phyloP scores from a whole-genome alignment of 2,329 filamentous ascomycete species.

The Diaporthe aspalathi region DNA sequence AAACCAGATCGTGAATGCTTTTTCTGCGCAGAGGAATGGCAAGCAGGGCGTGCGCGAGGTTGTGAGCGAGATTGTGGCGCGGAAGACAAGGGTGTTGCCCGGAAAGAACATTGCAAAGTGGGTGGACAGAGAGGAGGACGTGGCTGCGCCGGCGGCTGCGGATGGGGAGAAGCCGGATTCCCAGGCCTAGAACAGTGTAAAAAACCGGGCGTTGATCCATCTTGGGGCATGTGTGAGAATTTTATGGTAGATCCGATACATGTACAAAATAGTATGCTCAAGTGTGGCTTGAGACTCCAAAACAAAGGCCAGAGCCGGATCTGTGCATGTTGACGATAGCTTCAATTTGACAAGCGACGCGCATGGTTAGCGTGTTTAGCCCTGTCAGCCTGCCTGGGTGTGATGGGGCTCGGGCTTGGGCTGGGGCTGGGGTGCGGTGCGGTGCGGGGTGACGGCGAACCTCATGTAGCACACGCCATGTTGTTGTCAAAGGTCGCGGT shows the following conservation, averaged over 20 bases:
- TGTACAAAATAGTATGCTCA: too few species aligned
- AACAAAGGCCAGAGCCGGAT: background rate
- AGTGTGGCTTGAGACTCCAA: background rate
- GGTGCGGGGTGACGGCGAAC: constrained; percentile 18
- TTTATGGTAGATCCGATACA: background rate
- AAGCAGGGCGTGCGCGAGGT: constrained; percentile 78
- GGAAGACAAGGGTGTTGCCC: constrained; percentile 63
- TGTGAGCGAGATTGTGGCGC: constrained; percentile 73
- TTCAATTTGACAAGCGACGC: background rate
- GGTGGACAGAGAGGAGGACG: constrained; percentile 56
- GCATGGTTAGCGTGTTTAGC: background rate
- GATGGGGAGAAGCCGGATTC: background rate
- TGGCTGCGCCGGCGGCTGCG: background rate
- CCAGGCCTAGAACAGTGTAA: background rate
- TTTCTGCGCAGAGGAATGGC: constrained; percentile 68
- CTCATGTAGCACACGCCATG: background rate
- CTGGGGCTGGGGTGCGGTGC: background rate
- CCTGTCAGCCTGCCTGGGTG: background rate
- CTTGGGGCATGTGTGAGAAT: background rate
- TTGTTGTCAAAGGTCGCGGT: background rate
- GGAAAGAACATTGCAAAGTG: constrained; percentile 39
- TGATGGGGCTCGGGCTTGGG: background rate
- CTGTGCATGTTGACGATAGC: constrained; percentile 4
- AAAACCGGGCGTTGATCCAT: constrained; percentile 16
- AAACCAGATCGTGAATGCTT: constrained; percentile 70